Base-by-base conservation (phyloP, 305 asterid species). In the Vinca major region DNA sequence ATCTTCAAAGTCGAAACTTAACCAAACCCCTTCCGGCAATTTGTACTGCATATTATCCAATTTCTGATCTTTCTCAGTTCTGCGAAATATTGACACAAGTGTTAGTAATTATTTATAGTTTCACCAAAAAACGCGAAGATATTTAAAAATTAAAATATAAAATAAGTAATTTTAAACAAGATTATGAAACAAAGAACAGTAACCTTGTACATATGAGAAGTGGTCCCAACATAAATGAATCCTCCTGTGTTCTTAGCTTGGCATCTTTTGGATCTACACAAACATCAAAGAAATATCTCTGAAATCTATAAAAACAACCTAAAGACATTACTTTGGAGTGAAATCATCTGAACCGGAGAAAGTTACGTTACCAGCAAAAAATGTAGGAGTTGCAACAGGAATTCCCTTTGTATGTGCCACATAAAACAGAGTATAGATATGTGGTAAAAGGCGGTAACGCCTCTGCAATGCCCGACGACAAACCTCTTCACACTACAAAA, bases 401-500 rank as follows among this genome's bases (percentile, higher is more conserved):
- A 82, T 74, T 61, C 99, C 99, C 75, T 67, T 80, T 17, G 84
- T 88, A 75, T 94, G 99, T 70, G 96, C 89, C 74, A 83, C 52
- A 84, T 91, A 94, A 78, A 91, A 91, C 74, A 94, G 86, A 48
- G 97, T 85, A 78, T 94, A 94, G 44, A 94, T 82, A 86, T 91
- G 99, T 43, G 91, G 91, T 70, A 94, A 72, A 78, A 94, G 85
- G 68, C 92, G 89, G 73, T 94, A 94, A 51, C 99, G 85, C 82
- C 97, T 88, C 86, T 75, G 85, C 73, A 94, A 74, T 71, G 99
- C 97, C 75, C 81, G 81, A 73, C 99, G 96, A 75, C 99, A 94
- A 76, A 94, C 99, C 75, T 88, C 96, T 81, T 94, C 97, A 67
- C 96, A 91, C 97, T 91, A 80, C 39, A 61, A 33, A 44, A 73